A percentile compares a stretch with the other conserved stretches of the same genome.
Conservation (phyloP, 441 rosid genomes). For the Populus hybrid region DNA sequence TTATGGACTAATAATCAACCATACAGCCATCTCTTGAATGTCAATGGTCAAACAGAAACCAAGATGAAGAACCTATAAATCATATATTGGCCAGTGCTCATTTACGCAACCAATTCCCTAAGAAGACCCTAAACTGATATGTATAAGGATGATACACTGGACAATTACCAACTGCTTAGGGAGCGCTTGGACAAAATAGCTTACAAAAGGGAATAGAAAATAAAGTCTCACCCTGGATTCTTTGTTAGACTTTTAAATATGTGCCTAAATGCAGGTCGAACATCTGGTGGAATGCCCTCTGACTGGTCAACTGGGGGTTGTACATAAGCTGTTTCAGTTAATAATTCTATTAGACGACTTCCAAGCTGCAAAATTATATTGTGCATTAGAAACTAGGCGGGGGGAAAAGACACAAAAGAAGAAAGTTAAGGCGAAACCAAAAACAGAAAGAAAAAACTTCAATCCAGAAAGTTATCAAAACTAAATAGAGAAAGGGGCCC, state of each 20-base stretch:
- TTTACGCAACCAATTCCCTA: slow-evolving; percentile 9
- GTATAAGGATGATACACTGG: not conserved
- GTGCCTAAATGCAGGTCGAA: slow-evolving; percentile 90
- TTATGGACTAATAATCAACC: not conserved
- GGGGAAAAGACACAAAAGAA: not conserved
- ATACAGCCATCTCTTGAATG: slow-evolving; percentile 9
- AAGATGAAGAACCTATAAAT: not conserved
- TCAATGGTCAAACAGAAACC: slow-evolving; percentile 6
- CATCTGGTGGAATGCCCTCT: slow-evolving; percentile 63
- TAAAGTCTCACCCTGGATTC: slow-evolving; percentile 52
- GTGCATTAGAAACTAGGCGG: slow-evolving; percentile 9
- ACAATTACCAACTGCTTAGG: not conserved
- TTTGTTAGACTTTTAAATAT: slow-evolving; percentile 48
- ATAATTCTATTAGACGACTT: slow-evolving; percentile 68
- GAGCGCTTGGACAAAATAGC: slow-evolving; percentile 4
- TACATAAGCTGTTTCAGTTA: slow-evolving; percentile 77
- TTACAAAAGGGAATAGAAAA: not conserved
- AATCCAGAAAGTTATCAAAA: not conserved
- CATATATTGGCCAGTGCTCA: slow-evolving; percentile 10
- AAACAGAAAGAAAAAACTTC: slow-evolving; percentile 6
- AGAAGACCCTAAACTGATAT: not conserved
- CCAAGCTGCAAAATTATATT: slow-evolving; percentile 60
- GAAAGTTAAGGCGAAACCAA: not conserved
- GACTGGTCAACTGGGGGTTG: slow-evolving; percentile 73
- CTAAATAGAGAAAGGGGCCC: not conserved